Conservation (phyloP, 805 yeast genomes). For the Candida tammaniensis region DNA sequence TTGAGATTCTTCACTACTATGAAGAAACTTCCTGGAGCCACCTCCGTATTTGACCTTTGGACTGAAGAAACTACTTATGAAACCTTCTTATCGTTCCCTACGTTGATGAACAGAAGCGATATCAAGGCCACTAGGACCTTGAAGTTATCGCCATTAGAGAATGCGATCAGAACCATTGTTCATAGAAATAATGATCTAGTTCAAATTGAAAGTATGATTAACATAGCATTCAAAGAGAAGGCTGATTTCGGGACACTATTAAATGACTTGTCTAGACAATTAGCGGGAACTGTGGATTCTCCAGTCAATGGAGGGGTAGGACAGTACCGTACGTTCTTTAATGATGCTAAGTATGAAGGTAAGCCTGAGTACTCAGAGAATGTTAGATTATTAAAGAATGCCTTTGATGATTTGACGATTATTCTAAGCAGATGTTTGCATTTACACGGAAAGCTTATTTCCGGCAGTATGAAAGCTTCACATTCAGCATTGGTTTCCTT, state of each 20-base stretch:
- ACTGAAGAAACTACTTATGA: constrained; percentile 83
- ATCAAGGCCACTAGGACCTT: constrained; percentile 47
- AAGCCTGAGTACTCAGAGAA: constrained; percentile 29
- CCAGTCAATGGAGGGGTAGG: constrained; percentile 94
- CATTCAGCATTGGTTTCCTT: constrained; percentile 67
- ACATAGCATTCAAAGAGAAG: constrained; percentile 50
- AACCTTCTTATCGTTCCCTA: constrained; percentile 76
- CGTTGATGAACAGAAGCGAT: constrained; percentile 82
- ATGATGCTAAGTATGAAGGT: constrained; percentile 32
- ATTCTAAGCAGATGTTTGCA: constrained; percentile 63
- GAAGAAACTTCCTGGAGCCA: constrained; percentile 70
- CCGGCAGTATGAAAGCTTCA: constrained; percentile 52
- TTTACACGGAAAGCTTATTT: constrained; percentile 65
- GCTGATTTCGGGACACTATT: constrained; percentile 48
- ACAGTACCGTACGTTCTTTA: constrained; percentile 70
- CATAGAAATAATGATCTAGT: constrained; percentile 70
- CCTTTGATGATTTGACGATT: constrained; percentile 68
- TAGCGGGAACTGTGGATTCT: constrained; percentile 85
- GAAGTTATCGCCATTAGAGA: constrained; percentile 78
- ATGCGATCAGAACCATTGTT: constrained; percentile 67
- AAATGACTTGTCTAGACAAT: constrained; percentile 64
- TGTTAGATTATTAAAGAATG: constrained; percentile 38
- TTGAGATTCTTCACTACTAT: constrained; percentile 66
- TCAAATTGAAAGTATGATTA: constrained; percentile 61
- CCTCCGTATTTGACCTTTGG: constrained; percentile 75